These are phyloP conservation scores for Tolypocladium cylindrosporum DNA, from an alignment of 2,329 filamentous ascomycete species.

Conservation along the genomic window DNA sequence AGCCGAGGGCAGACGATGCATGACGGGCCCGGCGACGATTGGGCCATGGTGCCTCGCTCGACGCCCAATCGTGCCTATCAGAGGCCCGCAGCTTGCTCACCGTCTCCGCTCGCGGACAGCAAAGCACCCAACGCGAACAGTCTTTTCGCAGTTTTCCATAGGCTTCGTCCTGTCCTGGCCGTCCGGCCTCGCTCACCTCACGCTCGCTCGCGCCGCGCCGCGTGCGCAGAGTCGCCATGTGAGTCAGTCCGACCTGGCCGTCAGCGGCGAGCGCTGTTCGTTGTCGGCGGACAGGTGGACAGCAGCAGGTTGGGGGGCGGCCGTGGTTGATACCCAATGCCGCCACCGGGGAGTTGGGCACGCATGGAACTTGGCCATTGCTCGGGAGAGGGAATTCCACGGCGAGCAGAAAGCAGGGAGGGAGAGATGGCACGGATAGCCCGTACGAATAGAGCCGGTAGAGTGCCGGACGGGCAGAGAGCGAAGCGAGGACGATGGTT, in stretches of 20 bases:
- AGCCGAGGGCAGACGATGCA: background rate
- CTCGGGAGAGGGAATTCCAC: background rate
- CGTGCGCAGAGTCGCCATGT: background rate
- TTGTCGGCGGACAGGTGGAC: background rate
- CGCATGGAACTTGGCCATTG: background rate
- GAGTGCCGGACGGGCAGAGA: background rate
- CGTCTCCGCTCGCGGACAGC: background rate
- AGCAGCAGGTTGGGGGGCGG: background rate
- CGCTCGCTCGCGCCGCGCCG: background rate
- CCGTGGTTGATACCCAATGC: background rate
- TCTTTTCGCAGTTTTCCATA: background rate
- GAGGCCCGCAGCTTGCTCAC: background rate
- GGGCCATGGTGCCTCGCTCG: background rate
- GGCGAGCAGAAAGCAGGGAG: background rate
- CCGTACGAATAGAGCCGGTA: background rate
- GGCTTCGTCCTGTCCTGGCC: background rate
- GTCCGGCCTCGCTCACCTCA: background rate
- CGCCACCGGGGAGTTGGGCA: background rate
- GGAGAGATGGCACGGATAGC: too few species aligned
- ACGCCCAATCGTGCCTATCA: background rate
- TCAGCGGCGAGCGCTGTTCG: background rate
- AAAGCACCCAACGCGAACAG: background rate
- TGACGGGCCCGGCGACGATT: slow-evolving; percentile 4
- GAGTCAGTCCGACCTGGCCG: background rate
- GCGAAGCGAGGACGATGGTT: background rate